A percentile compares a stretch with the other conserved stretches of the same genome.
Conservation (phyloP, 192 early-diverging fungal genomes). For the Entophlyctis luteolus region DNA sequence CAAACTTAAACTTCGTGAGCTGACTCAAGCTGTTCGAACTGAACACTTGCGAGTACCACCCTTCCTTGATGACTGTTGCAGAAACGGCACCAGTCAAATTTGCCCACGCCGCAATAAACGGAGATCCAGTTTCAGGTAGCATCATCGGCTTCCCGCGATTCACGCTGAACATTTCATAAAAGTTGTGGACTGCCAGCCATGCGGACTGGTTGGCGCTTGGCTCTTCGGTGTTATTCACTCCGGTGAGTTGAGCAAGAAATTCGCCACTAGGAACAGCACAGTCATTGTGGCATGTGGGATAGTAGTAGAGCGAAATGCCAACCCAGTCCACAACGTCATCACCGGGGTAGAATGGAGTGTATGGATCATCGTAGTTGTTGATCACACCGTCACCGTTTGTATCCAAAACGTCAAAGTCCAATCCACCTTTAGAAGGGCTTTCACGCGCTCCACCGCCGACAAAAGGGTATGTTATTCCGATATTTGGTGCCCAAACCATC, state of each 20-base stretch:
- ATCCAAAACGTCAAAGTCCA: constrained; percentile 32
- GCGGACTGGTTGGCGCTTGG: not conserved
- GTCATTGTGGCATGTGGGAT: constrained; percentile 17
- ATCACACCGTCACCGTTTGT: constrained; percentile 36
- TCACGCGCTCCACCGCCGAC: constrained; percentile 4
- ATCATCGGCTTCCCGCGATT: constrained; percentile 40
- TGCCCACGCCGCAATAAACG: not conserved
- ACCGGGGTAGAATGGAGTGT: constrained; percentile 41
- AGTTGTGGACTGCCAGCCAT: constrained; percentile 29
- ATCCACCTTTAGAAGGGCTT: constrained; percentile 5
- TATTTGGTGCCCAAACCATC: constrained; percentile 49
- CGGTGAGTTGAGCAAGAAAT: constrained; percentile 9
- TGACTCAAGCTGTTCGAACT: not conserved
- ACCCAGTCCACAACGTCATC: constrained; percentile 50
- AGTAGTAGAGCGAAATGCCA: constrained; percentile 42
- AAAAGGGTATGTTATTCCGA: constrained; percentile 47
- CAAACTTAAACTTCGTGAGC: constrained; percentile 33
- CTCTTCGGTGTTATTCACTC: not conserved
- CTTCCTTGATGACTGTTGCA: not conserved
- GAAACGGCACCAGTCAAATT: not conserved
- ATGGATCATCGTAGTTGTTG: constrained; percentile 36
- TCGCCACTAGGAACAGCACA: constrained; percentile 3
- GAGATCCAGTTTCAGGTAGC: constrained; percentile 32
- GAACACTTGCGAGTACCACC: not conserved
- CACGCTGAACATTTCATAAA: constrained; percentile 43